Evolutionary conservation across 768 basidiomycete species (phyloP).

Genomic region (Tricholoma terreum): DNA sequence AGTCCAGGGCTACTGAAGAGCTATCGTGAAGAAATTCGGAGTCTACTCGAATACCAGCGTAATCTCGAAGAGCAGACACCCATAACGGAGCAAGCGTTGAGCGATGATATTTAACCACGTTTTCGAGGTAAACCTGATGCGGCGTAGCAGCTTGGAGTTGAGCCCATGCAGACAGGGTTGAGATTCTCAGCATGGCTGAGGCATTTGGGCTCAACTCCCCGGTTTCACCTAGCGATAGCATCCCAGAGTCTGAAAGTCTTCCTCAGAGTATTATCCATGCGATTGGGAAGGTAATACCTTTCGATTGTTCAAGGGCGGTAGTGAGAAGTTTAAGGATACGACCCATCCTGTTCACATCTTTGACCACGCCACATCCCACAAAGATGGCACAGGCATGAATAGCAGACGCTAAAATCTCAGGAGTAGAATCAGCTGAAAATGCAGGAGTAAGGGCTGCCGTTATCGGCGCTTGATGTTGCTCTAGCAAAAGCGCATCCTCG

Average conservation of each 20-base stretch:
- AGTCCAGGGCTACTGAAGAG: conserved; percentile 71
- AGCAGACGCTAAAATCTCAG: conserved; percentile 90
- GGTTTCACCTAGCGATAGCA: conserved; percentile 81
- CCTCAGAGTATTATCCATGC: background rate
- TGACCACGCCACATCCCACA: conserved; percentile 92
- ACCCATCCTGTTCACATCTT: conserved; percentile 88
- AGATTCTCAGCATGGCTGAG: conserved; percentile 90
- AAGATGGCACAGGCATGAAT: conserved; percentile 93
- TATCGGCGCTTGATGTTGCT: conserved; percentile 98
- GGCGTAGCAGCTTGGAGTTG: conserved; percentile 79
- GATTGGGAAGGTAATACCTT: conserved; percentile 48
- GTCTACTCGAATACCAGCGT: conserved; percentile 85
- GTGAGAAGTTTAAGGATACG: conserved; percentile 88
- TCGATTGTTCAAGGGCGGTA: conserved; percentile 83
- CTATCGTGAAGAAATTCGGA: conserved; percentile 81
- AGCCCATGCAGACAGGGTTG: conserved; percentile 93
- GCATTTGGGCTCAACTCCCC: conserved; percentile 91
- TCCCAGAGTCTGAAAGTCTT: conserved; percentile 62
- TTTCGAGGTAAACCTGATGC: conserved; percentile 69
- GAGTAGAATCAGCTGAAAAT: conserved; percentile 92
- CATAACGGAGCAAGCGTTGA: conserved; percentile 75
- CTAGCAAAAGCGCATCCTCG: conserved; percentile 82
- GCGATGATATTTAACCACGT: conserved; percentile 81
- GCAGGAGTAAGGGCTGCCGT: conserved; percentile 96
- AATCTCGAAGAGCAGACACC: conserved; percentile 88